Evolutionary conservation across 2,329 filamentous ascomycete genomes (phyloP).

Genomic region (Fusarium globosum): DNA sequence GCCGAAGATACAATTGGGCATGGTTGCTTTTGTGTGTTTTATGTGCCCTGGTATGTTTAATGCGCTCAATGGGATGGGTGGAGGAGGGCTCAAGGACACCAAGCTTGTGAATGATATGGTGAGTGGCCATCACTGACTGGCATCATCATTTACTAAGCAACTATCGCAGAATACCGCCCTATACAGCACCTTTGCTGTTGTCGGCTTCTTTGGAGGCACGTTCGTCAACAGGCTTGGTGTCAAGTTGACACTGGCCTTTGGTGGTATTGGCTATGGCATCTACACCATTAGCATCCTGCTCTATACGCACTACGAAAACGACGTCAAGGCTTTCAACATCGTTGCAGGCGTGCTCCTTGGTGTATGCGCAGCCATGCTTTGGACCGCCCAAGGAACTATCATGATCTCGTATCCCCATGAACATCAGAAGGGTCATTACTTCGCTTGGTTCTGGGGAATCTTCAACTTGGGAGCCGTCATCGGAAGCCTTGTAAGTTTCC

Average conservation of each 20-base stretch:
- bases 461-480: conserved; percentile 94
- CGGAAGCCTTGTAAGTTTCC: conserved; percentile 68
- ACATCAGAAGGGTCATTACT: conserved; percentile 84
- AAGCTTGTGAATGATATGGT: conserved; percentile 54
- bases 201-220: conserved; percentile 78
- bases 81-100: conserved; percentile 62
- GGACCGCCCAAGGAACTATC: conserved; percentile 85
- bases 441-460: conserved; percentile 93
- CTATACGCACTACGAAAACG: conserved; percentile 68
- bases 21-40: conserved; percentile 69
- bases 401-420: conserved; percentile 92
- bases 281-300: conserved; percentile 74
- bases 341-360: conserved; percentile 82
- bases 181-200: conserved; percentile 75
- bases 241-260: conserved; percentile 72
- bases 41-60: conserved; percentile 80
- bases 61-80: conserved; percentile 72
- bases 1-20: conserved; percentile 74
- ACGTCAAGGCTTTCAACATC: conserved; percentile 55
- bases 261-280: conserved; percentile 79
- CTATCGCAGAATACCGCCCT: conserved; percentile 61
- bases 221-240: conserved; percentile 81
- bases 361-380: conserved; percentile 81
- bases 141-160: fast-evolving
- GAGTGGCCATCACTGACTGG: background rate